phyloP scores from a whole-genome alignment of 2,329 filamentous ascomycete species.

The Zymoseptoria crescenta region DNA sequence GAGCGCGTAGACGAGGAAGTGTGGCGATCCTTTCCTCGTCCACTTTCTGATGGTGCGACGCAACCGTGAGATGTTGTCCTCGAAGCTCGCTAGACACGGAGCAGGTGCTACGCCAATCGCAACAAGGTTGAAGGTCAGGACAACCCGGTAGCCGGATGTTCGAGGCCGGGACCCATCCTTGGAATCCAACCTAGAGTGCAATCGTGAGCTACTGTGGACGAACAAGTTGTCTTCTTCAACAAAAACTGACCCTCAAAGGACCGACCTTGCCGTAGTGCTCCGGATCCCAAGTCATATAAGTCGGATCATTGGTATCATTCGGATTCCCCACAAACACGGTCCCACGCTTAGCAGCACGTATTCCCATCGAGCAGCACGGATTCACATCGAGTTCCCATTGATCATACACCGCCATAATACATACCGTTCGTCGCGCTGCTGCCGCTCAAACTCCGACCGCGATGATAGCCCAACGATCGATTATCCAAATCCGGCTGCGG shows the following conservation, averaged over 20 bases:
- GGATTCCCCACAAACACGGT: slow-evolving; percentile 13
- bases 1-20: too few relatives aligned
- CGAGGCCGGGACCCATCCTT: slow-evolving; percentile 9
- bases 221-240: too few relatives aligned
- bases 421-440: slow-evolving; percentile 14
- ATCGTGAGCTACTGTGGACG: too few relatives aligned
- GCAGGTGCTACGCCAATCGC: slow-evolving; percentile 5
- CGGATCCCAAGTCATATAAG: slow-evolving; percentile 14
- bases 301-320: slow-evolving; percentile 11
- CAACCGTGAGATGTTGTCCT: too few relatives aligned
- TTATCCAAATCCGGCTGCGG: slow-evolving; percentile 12
- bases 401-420: slow-evolving; percentile 10
- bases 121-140: too few relatives aligned
- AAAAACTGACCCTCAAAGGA: slow-evolving; percentile 9
- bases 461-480: slow-evolving; percentile 11
- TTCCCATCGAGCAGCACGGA: too few relatives aligned
- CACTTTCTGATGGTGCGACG: slow-evolving; percentile 7
- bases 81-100: too few relatives aligned
- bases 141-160: too few relatives aligned
- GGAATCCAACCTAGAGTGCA: neutral
- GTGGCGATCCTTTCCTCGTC: too few relatives aligned
- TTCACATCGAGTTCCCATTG: slow-evolving; percentile 13
- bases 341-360: slow-evolving; percentile 1
- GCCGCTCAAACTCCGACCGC: slow-evolving; percentile 11
- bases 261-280: slow-evolving; percentile 10